Conservation (phyloP, 2,329 filamentous ascomycete genomes). For the Ampelomyces quisqualis region DNA sequence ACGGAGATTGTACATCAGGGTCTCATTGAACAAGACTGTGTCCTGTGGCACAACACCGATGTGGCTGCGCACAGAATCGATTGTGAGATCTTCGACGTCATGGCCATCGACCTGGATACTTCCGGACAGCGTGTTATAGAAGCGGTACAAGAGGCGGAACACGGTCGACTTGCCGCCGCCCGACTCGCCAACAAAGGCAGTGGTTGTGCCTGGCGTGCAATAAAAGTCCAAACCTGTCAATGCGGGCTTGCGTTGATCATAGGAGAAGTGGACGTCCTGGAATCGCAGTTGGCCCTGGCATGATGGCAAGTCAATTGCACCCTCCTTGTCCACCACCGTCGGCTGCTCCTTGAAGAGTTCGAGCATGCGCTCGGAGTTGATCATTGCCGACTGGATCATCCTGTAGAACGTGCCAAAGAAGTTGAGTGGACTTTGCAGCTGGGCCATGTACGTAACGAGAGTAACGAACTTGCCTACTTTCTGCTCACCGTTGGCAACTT, state of each 20-base stretch:
- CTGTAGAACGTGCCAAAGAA: conserved; percentile 93
- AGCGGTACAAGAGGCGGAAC: conserved; percentile 92
- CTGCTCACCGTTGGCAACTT: conserved; percentile 62
- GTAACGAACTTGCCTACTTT: conserved; percentile 69
- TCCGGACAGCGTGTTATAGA: conserved; percentile 83
- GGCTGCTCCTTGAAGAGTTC: conserved; percentile 96
- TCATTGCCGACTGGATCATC: conserved; percentile 94
- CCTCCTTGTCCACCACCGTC: conserved; percentile 77
- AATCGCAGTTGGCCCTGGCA: conserved; percentile 85
- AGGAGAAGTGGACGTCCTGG: conserved; percentile 86
- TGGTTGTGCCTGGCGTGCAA: conserved; percentile 86
- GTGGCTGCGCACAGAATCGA: conserved; percentile 85
- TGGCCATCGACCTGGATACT: conserved; percentile 81
- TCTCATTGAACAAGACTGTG: conserved; percentile 92
- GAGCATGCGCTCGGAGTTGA: conserved; percentile 90
- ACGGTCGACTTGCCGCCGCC: conserved; percentile 96
- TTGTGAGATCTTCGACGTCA: conserved; percentile 82
- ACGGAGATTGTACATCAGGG: conserved; percentile 89
- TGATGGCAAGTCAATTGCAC: conserved; percentile 61
- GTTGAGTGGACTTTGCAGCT: conserved; percentile 68
- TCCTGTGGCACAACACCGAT: conserved; percentile 98
- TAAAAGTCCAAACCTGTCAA: conserved; percentile 81
- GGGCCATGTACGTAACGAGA: conserved; percentile 72
- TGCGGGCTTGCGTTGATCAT: conserved; percentile 82
- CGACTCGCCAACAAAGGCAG: conserved; percentile 92